Evolutionary conservation across 306 rosid species (phyloP), one percentile per base, ranked within the genome.

Genomic region (Castanea mollissima): DNA sequence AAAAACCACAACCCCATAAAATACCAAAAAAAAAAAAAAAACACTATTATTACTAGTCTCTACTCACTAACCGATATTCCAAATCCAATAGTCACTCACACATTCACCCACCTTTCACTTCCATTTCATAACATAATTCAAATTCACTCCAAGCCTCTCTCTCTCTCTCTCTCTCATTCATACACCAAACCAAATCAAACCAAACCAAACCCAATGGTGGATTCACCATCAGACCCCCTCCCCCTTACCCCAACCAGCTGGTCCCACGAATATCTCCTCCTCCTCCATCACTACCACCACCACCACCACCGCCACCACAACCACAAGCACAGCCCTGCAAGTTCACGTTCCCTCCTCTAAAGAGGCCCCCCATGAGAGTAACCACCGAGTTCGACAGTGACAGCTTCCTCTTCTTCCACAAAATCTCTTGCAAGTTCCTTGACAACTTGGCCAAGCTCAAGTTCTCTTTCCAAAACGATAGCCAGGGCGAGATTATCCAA

Each of bases 311-410:
- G 0, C 80, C 5, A 35, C n/a, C n/a, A n/a, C n/a, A n/a, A n/a
- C 55, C 75, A 25, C 73, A 57, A 8, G 46, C 46, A 8, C 46
- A 41, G 60, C 76, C 87, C 3, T 31, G 83, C 52, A 76, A 76
- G 46, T 86, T 88, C 23, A 20, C 83, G 46, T 81, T 85, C 71
- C 71, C 89, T 19, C 84, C 87, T 64, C 86, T 90, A 13, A 82
- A 49, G 74, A 86, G 97, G 60, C 97, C 97, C 0, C 38, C 86
- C 71, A 21, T 92, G 16, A 86, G 98, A 69, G 76, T 95, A 8
- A 91, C 96, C 32, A 81, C 94, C 4, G 94, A 95, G 87, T 95
- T 93, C 82, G 99, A 95, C 64, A 95, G 99, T 78, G 99, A 95
- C 58, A 81, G 88, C 74, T 78, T 91, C 71, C 3, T 82, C 38